Evolutionary conservation across 139 green algal species (phyloP), one percentile per base, ranked within the genome.

Genomic region (Ettlia oleoabundans): DNA sequence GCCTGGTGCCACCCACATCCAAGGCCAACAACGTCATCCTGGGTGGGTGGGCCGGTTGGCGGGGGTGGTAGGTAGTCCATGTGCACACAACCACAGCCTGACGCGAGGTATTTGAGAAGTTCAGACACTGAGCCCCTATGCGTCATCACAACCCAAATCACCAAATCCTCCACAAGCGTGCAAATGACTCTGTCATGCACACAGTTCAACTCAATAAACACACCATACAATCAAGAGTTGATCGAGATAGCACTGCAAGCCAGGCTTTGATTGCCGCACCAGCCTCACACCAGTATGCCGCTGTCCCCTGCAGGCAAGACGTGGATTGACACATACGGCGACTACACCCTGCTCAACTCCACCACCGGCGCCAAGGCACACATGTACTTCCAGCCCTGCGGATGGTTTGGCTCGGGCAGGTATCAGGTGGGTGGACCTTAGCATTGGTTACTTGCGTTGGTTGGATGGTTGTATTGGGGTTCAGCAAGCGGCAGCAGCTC

Each of bases 21-120:
- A 97, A 96, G 88, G 95, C 95, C 51, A 90, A 98, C 91, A 99
- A 99, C 85, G 87, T 99, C 52, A 94, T 99, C 71, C 85, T 99
- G 19, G 96, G 96, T 71, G 96, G 91, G 40, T 98, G 94, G 94
- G 30, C 94, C 97, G 85, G 32, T 24, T 1, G 32, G 64, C 15
- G 30, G 21, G 32, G 30, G 64, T n/a, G n/a, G n/a, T n/a, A 91
- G 82, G 24, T 92, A 89, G 75, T 94, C 95, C 15, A 81, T 88
- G 30, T 88, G 96, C 73, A 85, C 81, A 55, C n/a, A 26, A 72
- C 18, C 15, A 69, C 62, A 69, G n/a, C 47, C 15, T 10, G 47
- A n/a, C n/a, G n/a, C n/a, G n/a, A n/a, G n/a, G n/a, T n/a, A n/a
- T n/a, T n/a, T n/a, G n/a, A n/a, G n/a, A n/a, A n/a, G n/a, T n/a